Base-by-base conservation (phyloP, 2,329 filamentous ascomycete species). In the Fusarium beomiforme region DNA sequence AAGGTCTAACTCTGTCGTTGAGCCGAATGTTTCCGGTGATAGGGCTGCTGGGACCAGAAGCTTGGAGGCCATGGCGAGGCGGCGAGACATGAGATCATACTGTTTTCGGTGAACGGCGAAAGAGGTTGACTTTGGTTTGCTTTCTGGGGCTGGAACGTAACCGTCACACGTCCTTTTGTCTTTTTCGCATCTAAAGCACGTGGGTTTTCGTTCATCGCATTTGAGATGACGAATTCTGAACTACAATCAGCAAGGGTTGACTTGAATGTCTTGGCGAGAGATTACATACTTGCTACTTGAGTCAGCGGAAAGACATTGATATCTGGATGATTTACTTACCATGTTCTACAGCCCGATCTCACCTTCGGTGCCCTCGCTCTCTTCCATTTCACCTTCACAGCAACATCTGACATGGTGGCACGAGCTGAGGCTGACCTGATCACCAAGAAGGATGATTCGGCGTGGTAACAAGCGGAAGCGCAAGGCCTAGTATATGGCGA, bases 161-260 rank as follows among this genome's bases (percentile, higher is more conserved):
- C 67, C 67, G 23, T 70, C 67, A 6, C 67, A 70, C 9, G 8
- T 41, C 6, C 60, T 17, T 14, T 49, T 34, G 19, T 70, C 67
- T 4, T 70, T 70, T 10, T 55, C 23, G 10, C 67, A 70, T 2
- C 66, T 57, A 5, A 47, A 53, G 4, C 67, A 70, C 3, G 21
- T 47, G 4, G 67, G 67, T 16, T 46, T 70, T 24, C 54, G 64
- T 17, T 70, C 67, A 10, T 70, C 67, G 11, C 67, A 70, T 12
- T 70, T 70, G 13, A 70, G 53, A 17, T 70, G 67, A 0, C 67
- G 66, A 5, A 70, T 70, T 41, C 67, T 70, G 1, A 3, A 29
- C 12, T 14, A 29, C 13, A 9, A 11, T 59, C 31, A 69, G 33
- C 10, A 26, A 36, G 5, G 8, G 1, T 12, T 12, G n/a, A 16